Evolutionary conservation across 1,284 basidiomycete species (phyloP), one percentile per base, ranked within the genome.

Genomic region (Rhizoctonia solani): DNA sequence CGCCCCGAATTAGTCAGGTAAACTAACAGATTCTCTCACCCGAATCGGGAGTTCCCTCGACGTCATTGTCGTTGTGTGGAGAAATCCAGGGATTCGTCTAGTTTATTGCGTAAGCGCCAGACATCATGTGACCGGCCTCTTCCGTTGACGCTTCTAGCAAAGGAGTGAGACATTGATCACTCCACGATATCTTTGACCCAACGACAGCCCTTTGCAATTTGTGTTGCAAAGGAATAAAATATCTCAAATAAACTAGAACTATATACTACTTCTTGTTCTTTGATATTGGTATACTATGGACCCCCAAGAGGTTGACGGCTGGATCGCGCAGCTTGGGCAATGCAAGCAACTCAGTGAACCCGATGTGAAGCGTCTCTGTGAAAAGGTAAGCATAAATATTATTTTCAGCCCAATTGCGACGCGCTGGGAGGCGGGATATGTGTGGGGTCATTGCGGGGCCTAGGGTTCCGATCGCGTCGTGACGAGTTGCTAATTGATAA

Each of bases 301-400:
- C 67, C 70, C 71, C 42, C 32, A 68, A 78, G 90, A 93, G 85
- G 85, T 93, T 78, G 93, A 96, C 81, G 85, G 82, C 71, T 98
- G 97, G 97, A 96, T 99, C 78, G 87, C 93, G 72, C 95, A 98
- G 79, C 87, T 99, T 72, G 90, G 90, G 80, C 92, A 97, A 76
- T 99, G 97, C 85, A 98, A 99, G 79, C 97, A 98, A 74, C 87
- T 99, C 71, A 85, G 92, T 69, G 97, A 99, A 81, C 84, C 86
- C 29, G 96, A 99, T 79, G 94, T 99, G 71, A 98, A 98, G 85
- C 89, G 89, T 77, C 85, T 99, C 72, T 99, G 97, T 82, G 96
- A 99, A 84, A 99, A 98, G 90, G 95, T 95, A 75, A 72, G 87
- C 32, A 16, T 19, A 21, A 34, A 19, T 80, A 67, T 67, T 46